Base-by-base conservation (phyloP, 23 red algal genomes). In the Gracilaria gracilis region DNA sequence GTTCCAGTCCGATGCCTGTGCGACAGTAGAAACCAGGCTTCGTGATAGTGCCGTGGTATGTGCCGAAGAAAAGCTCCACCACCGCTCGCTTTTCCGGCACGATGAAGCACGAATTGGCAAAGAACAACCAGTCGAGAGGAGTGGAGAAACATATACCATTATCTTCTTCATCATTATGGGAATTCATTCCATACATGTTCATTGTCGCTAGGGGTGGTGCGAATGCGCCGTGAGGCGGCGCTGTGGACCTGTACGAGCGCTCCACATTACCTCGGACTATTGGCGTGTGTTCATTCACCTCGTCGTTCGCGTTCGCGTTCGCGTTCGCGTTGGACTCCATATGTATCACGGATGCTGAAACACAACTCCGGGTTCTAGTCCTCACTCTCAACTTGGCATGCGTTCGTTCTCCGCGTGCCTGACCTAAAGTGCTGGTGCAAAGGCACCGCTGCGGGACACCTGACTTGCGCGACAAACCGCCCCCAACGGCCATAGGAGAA, bases 11-110 rank as follows among this genome's bases (percentile, higher is more conserved):
- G 47, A 94, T 66, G 23, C 17, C 33, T 24, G 59, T 72, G 77
- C 92, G 92, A 49, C 80, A 95, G 61, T 95, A 95, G 50, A 42
- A 95, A 28, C 83, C 92, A 5, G 92, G 92, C 48, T 85, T 48
- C 36, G 73, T 82, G 61, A 95, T 88, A 38, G 91, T 87, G 9
- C 82, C 91, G 40, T 88, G 75, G 69, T 94, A 88, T 12, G n/a
- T 23, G 71, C 82, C 91, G 55, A 85, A 94, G 64, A 84, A 94
- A 8, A 94, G 75, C 38, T 94, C 38, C 21, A 94, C 91, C 16
- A 81, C 48, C n/a, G 54, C 24, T 8, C 44, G 64, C 33, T 75
- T 67, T 67, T 95, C 92, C 21, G 92, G 82, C 47, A 95, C 83
- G 20, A 95, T 70, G 80, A 88, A 93, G 36, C 90, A 93, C 24